Evolutionary conservation across 208 protist genomes (phyloP).

Genomic region (Polymyxa betae): DNA sequence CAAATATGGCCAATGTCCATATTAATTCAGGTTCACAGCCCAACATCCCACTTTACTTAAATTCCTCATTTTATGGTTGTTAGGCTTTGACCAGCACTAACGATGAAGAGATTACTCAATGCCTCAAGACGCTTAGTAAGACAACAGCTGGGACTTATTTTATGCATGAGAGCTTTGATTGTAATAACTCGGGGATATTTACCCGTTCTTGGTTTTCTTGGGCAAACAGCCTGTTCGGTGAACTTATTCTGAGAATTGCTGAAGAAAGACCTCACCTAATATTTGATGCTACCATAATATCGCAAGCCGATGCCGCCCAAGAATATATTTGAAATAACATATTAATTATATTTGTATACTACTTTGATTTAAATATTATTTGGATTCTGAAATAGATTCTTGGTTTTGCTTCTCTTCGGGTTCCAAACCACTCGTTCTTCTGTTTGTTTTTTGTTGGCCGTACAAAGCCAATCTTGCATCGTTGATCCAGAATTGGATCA

Average conservation of each 20-base stretch:
- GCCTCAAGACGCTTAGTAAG: constrained; percentile 49
- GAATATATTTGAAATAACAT: neutral
- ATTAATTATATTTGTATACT: neutral
- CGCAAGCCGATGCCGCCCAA: neutral
- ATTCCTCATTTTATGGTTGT: neutral
- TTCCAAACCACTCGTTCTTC: neutral
- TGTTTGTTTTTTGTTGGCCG: neutral
- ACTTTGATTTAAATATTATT: neutral
- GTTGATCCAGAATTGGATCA: constrained; percentile 10
- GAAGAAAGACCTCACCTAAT: constrained; percentile 5
- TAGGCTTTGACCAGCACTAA: constrained; percentile 52
- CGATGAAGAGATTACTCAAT: constrained; percentile 61
- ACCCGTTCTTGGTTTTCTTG: constrained; percentile 66
- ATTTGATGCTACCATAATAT: neutral
- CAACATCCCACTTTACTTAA: neutral
- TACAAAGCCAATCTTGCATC: constrained; percentile 3
- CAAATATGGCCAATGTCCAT: constrained; percentile 62
- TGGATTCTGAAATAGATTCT: neutral
- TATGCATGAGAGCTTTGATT: constrained; percentile 68
- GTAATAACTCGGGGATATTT: constrained; percentile 50
- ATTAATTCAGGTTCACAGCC: neutral
- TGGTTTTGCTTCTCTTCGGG: neutral
- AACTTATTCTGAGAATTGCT: constrained; percentile 59
- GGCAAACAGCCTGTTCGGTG: constrained; percentile 68
- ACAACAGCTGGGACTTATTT: constrained; percentile 60